Evolutionary conservation across 306 rosid genomes (phyloP), one percentile per base, ranked within the genome.

Genomic region (Castanea mollissima): DNA sequence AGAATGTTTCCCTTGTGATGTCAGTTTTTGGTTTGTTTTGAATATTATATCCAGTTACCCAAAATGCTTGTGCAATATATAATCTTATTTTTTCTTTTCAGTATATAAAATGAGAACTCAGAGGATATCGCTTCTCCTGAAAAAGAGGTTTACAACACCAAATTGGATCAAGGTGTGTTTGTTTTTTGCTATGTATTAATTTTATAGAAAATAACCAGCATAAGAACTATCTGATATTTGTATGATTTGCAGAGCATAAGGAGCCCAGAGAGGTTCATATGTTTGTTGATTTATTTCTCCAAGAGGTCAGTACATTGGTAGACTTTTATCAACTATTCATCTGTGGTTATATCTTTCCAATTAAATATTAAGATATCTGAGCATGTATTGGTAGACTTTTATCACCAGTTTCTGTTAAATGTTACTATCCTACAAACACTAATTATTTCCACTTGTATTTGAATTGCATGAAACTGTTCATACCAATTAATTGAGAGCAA

Each of bases 231-330:
- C 63, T 69, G 12, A 20, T 69, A 8, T 74, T n/a, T 79, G 60
- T 81, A 25, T 57, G 63, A 62, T 85, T 82, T 82, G 81, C 70
- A 58, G 97, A 95, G 97, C 98, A 92, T 84, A 95, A 92, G 91
- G 99, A 92, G 88, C 99, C 98, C 54, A 86, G 96, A 78, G 99
- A 92, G 86, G 96, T 95, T 89, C 97, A 91, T 85, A 95, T 92
- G 94, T 92, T 95, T 75, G 93, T 92, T 64, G 99, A 92, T 88
- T 86, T 95, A 74, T 93, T 92, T 86, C 92, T 91, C 63, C 96
- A 92, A 69, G 99, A 95, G 97, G 98, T 92, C 70, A 78, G 93
- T 81, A 71, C 80, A 62, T 87, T 51, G 57, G 25, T 80, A 38
- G 49, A 58, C 70, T 71, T 46, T 41, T 46, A 70, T 74, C 52